A percentile compares a stretch with the other conserved stretches of the same genome.
These are phyloP conservation scores for Paratinospora sagittata DNA, from an alignment of 164 flowering plant genomes.

Conservation along the genomic window DNA sequence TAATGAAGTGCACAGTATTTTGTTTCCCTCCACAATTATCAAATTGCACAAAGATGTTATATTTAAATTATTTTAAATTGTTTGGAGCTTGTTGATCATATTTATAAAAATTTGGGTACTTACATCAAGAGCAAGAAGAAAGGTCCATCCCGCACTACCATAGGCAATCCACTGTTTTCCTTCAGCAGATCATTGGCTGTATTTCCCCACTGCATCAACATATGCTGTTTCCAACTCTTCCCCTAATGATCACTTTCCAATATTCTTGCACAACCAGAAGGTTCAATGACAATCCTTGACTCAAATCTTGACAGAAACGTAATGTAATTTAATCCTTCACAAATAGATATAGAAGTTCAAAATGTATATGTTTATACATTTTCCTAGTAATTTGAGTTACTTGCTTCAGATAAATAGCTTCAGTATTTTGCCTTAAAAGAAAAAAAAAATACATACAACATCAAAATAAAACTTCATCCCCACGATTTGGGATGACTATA, in stretches of 20 bases:
- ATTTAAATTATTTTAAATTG: not conserved
- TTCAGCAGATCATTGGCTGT: not conserved
- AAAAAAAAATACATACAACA: not conserved
- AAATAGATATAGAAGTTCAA: not conserved
- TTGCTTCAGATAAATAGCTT: not conserved
- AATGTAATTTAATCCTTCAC: not conserved
- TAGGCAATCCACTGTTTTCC: not conserved
- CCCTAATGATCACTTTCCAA: not conserved
- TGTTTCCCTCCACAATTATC: not conserved
- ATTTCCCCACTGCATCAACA: not conserved
- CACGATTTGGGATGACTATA: too few species aligned
- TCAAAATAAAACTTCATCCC: too few species aligned
- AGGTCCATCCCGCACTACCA: not conserved
- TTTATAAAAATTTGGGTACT: not conserved
- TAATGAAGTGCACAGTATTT: not conserved
- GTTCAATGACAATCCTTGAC: not conserved
- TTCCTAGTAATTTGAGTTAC: not conserved
- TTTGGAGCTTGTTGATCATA: not conserved
- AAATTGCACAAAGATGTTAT: not conserved
- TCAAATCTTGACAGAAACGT: not conserved
- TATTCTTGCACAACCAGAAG: not conserved
- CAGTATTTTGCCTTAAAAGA: not conserved
- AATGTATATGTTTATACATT: not conserved
- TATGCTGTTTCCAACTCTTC: not conserved
- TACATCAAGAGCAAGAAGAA: conserved; percentile 1